Evolutionary conservation across 192 early-diverging fungal genomes (phyloP), one percentile per base, ranked within the genome.

Genomic region (Phlyctochytrium bullatum): DNA sequence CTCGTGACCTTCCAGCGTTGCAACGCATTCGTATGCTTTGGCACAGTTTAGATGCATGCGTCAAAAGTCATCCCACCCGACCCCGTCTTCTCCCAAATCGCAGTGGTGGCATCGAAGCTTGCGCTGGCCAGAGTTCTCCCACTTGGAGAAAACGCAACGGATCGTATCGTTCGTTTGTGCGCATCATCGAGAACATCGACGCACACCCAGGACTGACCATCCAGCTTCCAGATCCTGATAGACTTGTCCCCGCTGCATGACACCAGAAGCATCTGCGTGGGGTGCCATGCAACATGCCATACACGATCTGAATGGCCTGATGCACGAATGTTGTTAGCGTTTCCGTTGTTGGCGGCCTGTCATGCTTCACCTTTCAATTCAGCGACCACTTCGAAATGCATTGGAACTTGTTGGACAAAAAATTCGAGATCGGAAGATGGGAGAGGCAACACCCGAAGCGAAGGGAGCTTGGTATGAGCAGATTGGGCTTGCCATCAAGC

Each of bases 1-100:
- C 78, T 98, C 96, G 75, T 98, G 96, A 36, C 96, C 96, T 73
- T 98, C 96, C 50, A 98, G 74, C 16, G 93, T 95, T 0, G 96
- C 94, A 0, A 94, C 83, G 65, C 91, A 95, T 73, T 96, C 95
- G 73, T 88, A 94, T 24, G 88, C 89, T 66, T n/a, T n/a, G n/a
- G n/a, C n/a, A n/a, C n/a, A n/a, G n/a, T n/a, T n/a, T n/a, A n/a
- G n/a, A n/a, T n/a, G n/a, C n/a, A n/a, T n/a, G n/a, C n/a, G n/a
- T n/a, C n/a, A n/a, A n/a, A 27, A 2, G 17, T 14, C 63, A n/a
- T 47, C 34, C 53, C 53, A 33, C 75, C 77, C 20, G 74, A 77
- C 30, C 84, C 86, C 25, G 84, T 88, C 53, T 81, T 76, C 73
- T 93, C 93, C 96, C 94, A 98, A 34, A 98, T 90, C 17, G 89